Evolutionary conservation across 495 filamentous ascomycete species (phyloP).

Genomic region (Margaritispora aquatica): DNA sequence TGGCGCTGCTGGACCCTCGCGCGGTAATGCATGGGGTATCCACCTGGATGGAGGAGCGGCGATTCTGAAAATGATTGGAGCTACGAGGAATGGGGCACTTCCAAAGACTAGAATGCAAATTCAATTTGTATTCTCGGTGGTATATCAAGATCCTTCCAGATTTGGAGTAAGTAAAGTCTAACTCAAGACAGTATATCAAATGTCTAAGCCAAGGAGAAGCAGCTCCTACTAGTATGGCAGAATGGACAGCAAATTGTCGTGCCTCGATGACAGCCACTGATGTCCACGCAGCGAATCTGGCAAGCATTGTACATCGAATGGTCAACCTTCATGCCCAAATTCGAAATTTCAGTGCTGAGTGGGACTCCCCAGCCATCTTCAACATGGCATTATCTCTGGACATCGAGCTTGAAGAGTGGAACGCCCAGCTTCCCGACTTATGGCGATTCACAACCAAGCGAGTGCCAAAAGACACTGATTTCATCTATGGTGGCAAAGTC

Average conservation of each 20-base stretch:
- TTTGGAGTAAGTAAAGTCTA: too few relatives aligned
- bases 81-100: not conserved
- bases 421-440: conserved; percentile 5
- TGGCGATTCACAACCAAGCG: conserved; percentile 2
- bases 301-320: not conserved
- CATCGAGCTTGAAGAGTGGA: conserved; percentile 12
- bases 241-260: not conserved
- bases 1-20: not conserved
- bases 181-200: conserved; percentile 13
- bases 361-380: not conserved
- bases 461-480: not conserved
- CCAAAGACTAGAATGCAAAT: conserved; percentile 5
- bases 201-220: conserved; percentile 8
- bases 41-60: conserved; percentile 15
- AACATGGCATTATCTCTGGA: conserved; percentile 8
- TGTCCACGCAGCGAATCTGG: conserved; percentile 3
- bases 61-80: conserved; percentile 10
- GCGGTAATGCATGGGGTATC: conserved; percentile 3
- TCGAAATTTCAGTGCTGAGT: not conserved
- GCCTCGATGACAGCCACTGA: not conserved
- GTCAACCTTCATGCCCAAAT: conserved; percentile 4
- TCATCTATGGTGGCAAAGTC: not conserved
- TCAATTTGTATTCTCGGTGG: conserved; percentile 13
- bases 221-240: not conserved
- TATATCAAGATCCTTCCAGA: too few relatives aligned